Evolutionary conservation across 2,329 filamentous ascomycete genomes (phyloP), one percentile per base, ranked within the genome.

Genomic region (Beauveria asiatica): DNA sequence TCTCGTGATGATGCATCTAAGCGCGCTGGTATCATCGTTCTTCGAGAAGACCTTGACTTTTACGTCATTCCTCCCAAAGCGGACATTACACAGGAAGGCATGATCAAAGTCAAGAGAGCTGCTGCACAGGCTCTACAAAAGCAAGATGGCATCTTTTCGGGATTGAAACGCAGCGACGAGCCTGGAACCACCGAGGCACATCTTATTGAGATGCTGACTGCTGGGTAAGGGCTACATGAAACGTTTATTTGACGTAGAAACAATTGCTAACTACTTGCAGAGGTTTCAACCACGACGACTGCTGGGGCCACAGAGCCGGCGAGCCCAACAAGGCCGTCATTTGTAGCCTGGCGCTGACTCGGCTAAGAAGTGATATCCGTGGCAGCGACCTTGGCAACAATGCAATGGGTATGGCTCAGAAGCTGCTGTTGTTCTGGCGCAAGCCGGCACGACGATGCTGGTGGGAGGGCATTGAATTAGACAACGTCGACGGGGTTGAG

Each of bases 311-410:
- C 73, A 89, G 94, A 62, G 93, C 94, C n/a, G 90, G 91, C 60
- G 94, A 99, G 74, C 94, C 94, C 13, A 96, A 95, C 78, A 99
- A 99, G 78, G 94, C 94, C 21, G 94, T 99, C 62, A 94, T 99
- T 67, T 99, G 94, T 81, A 96, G 91, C 74, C 84, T 99, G 64
- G 94, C 93, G 11, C 83, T 99, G 60, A 94, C 94, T 41, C 87
- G 94, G 66, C 83, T 99, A 66, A 88, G 94, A 59, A 97, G 92
- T 62, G 94, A 97, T 68, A 92, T 96, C 68, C 86, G 91, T 59
- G 90, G 92, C 67, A 87, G 86, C 68, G 85, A 87, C 62, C 82
- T 85, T 76, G 79, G 89, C 56, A 86, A 82, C 66, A 92, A 87
- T 71, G 89, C 91, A 0, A 91, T 97, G 19, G 93, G 93, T 57